Percentiles rank a stretch among this genome's conserved stretches.
These are phyloP conservation scores for Omphalotus olearius DNA, from an alignment of 1,284 basidiomycete species.

Conservation along the genomic window DNA sequence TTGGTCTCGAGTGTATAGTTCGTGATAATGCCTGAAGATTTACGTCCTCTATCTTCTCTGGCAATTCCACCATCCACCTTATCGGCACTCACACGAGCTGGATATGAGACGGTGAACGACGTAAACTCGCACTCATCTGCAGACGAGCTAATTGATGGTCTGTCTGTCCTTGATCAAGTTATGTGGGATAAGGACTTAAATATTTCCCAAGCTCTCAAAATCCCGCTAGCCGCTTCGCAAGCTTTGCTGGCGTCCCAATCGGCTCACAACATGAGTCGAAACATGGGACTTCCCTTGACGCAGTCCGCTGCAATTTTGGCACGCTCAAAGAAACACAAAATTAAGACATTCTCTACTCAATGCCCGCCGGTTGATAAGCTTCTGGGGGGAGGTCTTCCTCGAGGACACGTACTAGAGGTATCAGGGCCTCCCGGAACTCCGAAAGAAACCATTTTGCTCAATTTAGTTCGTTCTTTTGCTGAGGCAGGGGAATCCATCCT, in stretches of 20 bases:
- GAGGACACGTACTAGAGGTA: slow-evolving; percentile 62
- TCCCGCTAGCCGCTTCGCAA: slow-evolving; percentile 39
- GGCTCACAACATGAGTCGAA: slow-evolving; percentile 5
- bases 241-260: slow-evolving; percentile 39
- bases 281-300: slow-evolving; percentile 35
- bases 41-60: slow-evolving; percentile 29
- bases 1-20: too few relatives aligned
- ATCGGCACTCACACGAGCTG: slow-evolving; percentile 40
- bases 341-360: slow-evolving; percentile 34
- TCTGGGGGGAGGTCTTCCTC: slow-evolving; percentile 54
- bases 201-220: slow-evolving; percentile 37
- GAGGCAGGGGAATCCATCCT: slow-evolving; percentile 45
- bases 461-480: slow-evolving; percentile 44
- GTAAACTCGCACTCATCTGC: slow-evolving; percentile 30
- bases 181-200: slow-evolving; percentile 2
- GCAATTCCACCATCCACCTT: slow-evolving; percentile 33
- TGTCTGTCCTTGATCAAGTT: neutral
- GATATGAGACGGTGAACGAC: slow-evolving; percentile 49
- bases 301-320: slow-evolving; percentile 54
- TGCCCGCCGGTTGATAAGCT: slow-evolving; percentile 50
- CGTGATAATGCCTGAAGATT: neutral
- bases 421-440: slow-evolving; percentile 70
- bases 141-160: slow-evolving; percentile 42
- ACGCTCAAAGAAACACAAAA: slow-evolving; percentile 17
- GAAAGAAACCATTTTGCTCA: slow-evolving; percentile 51